Evolutionary conservation across 2,329 filamentous ascomycete species (phyloP).

Genomic region (Pseudogymnoascus sp.): DNA sequence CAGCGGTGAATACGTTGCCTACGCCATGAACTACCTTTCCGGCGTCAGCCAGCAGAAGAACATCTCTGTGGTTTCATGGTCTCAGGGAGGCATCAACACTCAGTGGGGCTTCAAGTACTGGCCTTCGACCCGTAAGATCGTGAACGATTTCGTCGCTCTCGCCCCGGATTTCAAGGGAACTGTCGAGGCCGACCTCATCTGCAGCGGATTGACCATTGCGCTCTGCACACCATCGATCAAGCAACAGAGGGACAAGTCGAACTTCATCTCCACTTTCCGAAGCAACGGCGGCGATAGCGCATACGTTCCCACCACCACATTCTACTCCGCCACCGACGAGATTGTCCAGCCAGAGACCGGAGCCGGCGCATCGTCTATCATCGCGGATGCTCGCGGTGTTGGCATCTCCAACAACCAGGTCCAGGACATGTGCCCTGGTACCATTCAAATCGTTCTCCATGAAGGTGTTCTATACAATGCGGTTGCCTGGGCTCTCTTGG

Average conservation of each 20-base stretch:
- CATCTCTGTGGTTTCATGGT: conserved; percentile 43
- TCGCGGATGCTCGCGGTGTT: conserved; percentile 24
- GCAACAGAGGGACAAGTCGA: conserved; percentile 39
- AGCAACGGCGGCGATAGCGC: conserved; percentile 39
- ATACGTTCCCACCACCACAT: conserved; percentile 46
- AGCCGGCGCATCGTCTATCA: conserved; percentile 37
- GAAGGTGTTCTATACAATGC: conserved; percentile 43
- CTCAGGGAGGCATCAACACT: conserved; percentile 44
- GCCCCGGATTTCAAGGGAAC: conserved; percentile 47
- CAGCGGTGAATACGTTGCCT: conserved; percentile 47
- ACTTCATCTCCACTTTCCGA: conserved; percentile 36
- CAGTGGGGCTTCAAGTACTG: conserved; percentile 54
- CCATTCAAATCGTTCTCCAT: conserved; percentile 27
- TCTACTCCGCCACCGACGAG: conserved; percentile 43
- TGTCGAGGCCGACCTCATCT: conserved; percentile 27
- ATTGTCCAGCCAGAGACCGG: conserved; percentile 44
- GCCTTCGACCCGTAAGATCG: conserved; percentile 38
- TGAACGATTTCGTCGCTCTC: conserved; percentile 44
- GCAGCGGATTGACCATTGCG: conserved; percentile 10
- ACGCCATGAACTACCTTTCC: conserved; percentile 49
- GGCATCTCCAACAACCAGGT: conserved; percentile 44
- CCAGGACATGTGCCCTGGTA: conserved; percentile 35
- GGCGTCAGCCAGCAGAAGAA: conserved; percentile 31
- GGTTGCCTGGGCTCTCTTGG: conserved; percentile 34
- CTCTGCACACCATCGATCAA: conserved; percentile 34